These are phyloP conservation scores for Aspergillus baeticus DNA, from an alignment of 495 filamentous ascomycete genomes.

Conservation along the genomic window DNA sequence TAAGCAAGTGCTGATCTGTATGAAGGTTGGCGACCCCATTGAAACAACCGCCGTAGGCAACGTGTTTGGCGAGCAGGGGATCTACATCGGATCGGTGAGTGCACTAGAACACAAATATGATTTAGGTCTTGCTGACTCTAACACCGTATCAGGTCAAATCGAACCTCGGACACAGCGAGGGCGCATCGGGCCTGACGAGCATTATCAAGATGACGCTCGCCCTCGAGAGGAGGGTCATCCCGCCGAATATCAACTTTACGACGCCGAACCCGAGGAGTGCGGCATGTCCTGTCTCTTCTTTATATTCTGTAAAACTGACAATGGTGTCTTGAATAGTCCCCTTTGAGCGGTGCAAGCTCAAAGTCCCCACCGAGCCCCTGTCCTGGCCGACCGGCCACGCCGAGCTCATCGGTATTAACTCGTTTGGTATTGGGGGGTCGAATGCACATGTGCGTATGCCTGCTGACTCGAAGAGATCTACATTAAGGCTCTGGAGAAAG, in stretches of 20 bases:
- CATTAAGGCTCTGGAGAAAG: too few relatives aligned
- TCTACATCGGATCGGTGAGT: conserved; percentile 29
- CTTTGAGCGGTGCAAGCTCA: too few relatives aligned
- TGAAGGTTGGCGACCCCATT: neutral
- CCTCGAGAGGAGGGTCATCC: conserved; percentile 32
- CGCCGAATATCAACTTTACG: conserved; percentile 31
- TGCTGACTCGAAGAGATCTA: too few relatives aligned
- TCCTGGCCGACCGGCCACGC: conserved; percentile 28
- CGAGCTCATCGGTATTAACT: conserved; percentile 29
- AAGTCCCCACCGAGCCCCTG: neutral
- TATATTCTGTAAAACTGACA: neutral
- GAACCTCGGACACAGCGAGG: conserved; percentile 34
- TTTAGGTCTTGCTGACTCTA: neutral
- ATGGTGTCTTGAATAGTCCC: too few relatives aligned
- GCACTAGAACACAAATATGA: neutral
- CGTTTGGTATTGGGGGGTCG: conserved; percentile 32
- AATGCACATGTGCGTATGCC: conserved; percentile 24
- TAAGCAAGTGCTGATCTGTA: neutral
- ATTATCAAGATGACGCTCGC: conserved; percentile 35
- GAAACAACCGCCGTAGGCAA: conserved; percentile 45
- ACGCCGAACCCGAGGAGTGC: conserved; percentile 24
- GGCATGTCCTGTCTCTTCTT: neutral
- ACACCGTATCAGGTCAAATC: conserved; percentile 21
- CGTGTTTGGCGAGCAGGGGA: conserved; percentile 32
- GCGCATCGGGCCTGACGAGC: conserved; percentile 27